Evolutionary conservation across 352 stramenopile genomes (phyloP).

Genomic region (Pythium aphanidermatum): DNA sequence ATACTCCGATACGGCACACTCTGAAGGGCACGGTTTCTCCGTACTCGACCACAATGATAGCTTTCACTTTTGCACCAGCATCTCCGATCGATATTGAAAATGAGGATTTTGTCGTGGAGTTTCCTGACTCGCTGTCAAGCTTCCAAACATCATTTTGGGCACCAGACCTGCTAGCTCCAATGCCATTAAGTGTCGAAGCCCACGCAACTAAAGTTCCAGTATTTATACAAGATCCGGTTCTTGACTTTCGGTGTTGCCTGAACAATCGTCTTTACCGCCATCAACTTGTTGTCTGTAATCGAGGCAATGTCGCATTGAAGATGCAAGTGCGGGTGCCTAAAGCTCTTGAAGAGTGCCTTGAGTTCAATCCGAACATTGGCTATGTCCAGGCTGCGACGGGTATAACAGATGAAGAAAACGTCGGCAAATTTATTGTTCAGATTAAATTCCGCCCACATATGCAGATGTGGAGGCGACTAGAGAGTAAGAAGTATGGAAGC

Average conservation of each 20-base stretch:
- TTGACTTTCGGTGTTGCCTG: conserved; percentile 84
- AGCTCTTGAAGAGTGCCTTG: conserved; percentile 44
- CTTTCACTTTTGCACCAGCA: conserved; percentile 55
- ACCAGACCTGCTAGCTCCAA: conserved; percentile 1
- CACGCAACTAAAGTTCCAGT: conserved; percentile 39
- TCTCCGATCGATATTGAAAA: conserved; percentile 29
- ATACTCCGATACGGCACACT: conserved; percentile 35
- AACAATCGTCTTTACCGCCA: conserved; percentile 85
- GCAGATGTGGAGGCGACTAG: conserved; percentile 20
- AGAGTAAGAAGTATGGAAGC: conserved; percentile 16
- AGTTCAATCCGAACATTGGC: conserved; percentile 81
- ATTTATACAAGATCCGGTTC: conserved; percentile 23
- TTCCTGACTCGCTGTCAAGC: conserved; percentile 12
- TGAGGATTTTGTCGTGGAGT: conserved; percentile 33
- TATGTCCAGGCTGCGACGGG: conserved; percentile 62
- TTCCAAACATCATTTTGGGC: conserved; percentile 11
- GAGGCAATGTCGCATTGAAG: conserved; percentile 84
- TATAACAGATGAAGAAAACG: neutral
- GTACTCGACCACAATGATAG: conserved; percentile 38
- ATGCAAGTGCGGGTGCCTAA: conserved; percentile 70
- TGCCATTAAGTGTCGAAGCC: conserved; percentile 17
- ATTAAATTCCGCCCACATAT: conserved; percentile 32
- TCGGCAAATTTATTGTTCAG: conserved; percentile 37
- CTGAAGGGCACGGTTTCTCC: conserved; percentile 33
- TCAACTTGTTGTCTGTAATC: conserved; percentile 76